Conservation (phyloP, 108 stramenopile species). For the Pseudonitzschia multistriata region DNA sequence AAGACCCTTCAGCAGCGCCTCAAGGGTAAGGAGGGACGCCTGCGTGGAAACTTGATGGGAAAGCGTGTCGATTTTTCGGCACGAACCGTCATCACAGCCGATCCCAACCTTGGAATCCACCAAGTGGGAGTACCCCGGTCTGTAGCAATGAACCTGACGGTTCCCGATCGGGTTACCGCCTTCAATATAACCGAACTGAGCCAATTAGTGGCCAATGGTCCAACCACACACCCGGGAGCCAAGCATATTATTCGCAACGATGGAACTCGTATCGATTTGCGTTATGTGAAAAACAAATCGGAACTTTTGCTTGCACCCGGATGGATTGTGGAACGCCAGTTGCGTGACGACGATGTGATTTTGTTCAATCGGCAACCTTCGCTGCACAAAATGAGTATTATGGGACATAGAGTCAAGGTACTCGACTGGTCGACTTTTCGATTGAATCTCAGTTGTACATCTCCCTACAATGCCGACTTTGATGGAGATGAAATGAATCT, state of each 20-base stretch:
- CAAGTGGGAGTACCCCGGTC: constrained; percentile 98
- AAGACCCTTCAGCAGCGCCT: constrained; percentile 94
- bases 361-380: constrained; percentile 99
- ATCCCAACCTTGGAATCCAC: constrained; percentile 98
- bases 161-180: constrained; percentile 95
- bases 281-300: constrained; percentile 91
- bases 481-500: constrained; percentile 99
- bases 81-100: constrained; percentile 99
- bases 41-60: constrained; percentile 99
- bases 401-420: constrained; percentile 97
- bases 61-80: constrained; percentile 99
- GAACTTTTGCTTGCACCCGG: constrained; percentile 90
- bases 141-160: constrained; percentile 96
- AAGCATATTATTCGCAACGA: constrained; percentile 96
- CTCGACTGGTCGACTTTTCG: constrained; percentile 99
- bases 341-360: constrained; percentile 96
- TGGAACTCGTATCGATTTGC: constrained; percentile 91
- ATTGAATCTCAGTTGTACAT: constrained; percentile 96
- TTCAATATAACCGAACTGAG: constrained; percentile 89
- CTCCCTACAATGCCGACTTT: constrained; percentile 99
- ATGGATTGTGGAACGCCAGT: constrained; percentile 98
- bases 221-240: constrained; percentile 94
- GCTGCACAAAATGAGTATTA: constrained; percentile 99
- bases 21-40: constrained; percentile 98
- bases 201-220: constrained; percentile 91